Evolutionary conservation across 108 stramenopile species (phyloP).

Genomic region (Nitzschia sp.): DNA sequence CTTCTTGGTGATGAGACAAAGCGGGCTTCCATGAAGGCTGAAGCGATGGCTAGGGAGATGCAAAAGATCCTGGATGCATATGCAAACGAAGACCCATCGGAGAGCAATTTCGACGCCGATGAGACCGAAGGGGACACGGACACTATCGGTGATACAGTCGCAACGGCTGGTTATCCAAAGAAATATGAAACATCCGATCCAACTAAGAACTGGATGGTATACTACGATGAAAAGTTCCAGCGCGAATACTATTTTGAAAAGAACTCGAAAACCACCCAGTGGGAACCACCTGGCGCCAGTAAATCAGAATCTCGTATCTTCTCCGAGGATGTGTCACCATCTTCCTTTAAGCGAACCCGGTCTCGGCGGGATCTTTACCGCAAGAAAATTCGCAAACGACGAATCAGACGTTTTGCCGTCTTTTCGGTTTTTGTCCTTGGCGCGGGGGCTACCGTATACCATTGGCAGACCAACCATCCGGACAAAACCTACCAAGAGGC

Average conservation of each 20-base stretch:
- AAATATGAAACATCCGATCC: constrained; percentile 43
- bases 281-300: constrained; percentile 26
- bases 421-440: constrained; percentile 5
- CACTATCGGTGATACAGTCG: constrained; percentile 5
- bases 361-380: constrained; percentile 35
- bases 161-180: constrained; percentile 12
- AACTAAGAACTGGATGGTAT: constrained; percentile 53
- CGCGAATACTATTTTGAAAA: constrained; percentile 51
- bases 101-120: background rate
- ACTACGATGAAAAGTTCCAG: constrained; percentile 40
- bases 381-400: constrained; percentile 20
- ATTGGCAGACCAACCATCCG: constrained; percentile 25
- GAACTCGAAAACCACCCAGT: constrained; percentile 37
- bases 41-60: constrained; percentile 51
- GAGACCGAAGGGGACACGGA: background rate
- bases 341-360: constrained; percentile 6
- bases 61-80: constrained; percentile 49
- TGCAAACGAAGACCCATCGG: constrained; percentile 24
- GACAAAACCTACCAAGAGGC: constrained; percentile 14
- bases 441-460: constrained; percentile 11
- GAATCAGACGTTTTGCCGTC: constrained; percentile 16
- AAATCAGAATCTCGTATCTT: background rate
- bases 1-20: constrained; percentile 13
- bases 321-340: background rate
- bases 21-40: constrained; percentile 38